These are phyloP conservation scores for Pyricularia grisea DNA, from an alignment of 2,329 filamentous ascomycete species.

Conservation along the genomic window DNA sequence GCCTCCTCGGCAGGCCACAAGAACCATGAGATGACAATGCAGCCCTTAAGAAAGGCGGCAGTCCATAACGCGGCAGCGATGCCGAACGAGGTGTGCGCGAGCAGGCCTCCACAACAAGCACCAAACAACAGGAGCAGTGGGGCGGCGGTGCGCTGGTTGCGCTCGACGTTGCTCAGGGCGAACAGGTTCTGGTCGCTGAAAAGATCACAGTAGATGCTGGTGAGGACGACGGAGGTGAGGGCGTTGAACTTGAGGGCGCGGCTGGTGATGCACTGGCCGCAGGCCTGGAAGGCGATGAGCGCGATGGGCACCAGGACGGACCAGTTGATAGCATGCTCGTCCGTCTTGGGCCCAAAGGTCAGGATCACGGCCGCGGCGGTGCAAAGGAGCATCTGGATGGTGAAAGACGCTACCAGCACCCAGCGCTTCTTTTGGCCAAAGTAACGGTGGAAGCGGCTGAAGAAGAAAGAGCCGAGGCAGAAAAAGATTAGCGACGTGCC, in stretches of 20 bases:
- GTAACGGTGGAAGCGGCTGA: slow-evolving; percentile 57
- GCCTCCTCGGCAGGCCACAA: slow-evolving; percentile 37
- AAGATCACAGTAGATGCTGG: slow-evolving; percentile 73
- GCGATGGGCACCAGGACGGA: slow-evolving; percentile 56
- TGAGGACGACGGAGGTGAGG: slow-evolving; percentile 70
- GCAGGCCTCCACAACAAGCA: slow-evolving; percentile 37
- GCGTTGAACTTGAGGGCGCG: slow-evolving; percentile 59
- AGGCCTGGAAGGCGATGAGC: slow-evolving; percentile 61
- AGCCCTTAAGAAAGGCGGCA: slow-evolving; percentile 45
- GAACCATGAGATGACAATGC: slow-evolving; percentile 49
- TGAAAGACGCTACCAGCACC: slow-evolving; percentile 53
- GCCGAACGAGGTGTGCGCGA: slow-evolving; percentile 37
- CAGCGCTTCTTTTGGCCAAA: slow-evolving; percentile 54
- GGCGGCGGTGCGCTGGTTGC: slow-evolving; percentile 40
- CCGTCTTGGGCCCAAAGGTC: slow-evolving; percentile 31
- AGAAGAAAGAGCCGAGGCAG: slow-evolving; percentile 62
- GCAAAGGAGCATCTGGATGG: slow-evolving; percentile 40
- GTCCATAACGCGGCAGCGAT: slow-evolving; percentile 49
- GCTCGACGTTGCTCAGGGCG: slow-evolving; percentile 30
- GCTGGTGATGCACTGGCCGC: slow-evolving; percentile 68
- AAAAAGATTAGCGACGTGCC: slow-evolving; percentile 61
- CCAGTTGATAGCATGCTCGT: slow-evolving; percentile 40
- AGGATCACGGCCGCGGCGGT: slow-evolving; percentile 43
- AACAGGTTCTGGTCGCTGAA: slow-evolving; percentile 53
- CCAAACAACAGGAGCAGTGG: slow-evolving; percentile 39